Evolutionary conservation across 1,139 yeast species (phyloP).

Genomic region (Scheffersomyces illinoinensis): DNA sequence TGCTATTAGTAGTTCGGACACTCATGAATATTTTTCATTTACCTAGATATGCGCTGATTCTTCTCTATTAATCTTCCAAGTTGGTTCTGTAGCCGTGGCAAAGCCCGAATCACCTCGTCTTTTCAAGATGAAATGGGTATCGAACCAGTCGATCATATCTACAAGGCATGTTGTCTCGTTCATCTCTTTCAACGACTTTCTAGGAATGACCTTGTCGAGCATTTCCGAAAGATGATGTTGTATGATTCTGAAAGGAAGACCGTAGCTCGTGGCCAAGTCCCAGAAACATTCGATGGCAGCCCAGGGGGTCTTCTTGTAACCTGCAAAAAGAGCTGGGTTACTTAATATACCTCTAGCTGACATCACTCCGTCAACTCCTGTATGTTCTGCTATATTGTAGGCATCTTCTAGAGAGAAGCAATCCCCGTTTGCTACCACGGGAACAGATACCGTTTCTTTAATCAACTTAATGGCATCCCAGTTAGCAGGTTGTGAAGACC

Average conservation of each 20-base stretch:
- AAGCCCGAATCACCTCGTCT: constrained; percentile 70
- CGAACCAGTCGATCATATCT: constrained; percentile 83
- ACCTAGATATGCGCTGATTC: constrained; percentile 27
- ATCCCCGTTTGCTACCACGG: constrained; percentile 96
- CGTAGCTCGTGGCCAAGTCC: constrained; percentile 76
- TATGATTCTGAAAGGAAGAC: constrained; percentile 76
- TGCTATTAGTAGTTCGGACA: background rate
- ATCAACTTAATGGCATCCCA: constrained; percentile 76
- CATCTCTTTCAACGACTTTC: constrained; percentile 58
- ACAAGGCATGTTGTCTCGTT: constrained; percentile 59
- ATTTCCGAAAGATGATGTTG: constrained; percentile 91
- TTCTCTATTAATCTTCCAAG: constrained; percentile 44
- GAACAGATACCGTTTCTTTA: constrained; percentile 61
- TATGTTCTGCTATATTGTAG: constrained; percentile 53
- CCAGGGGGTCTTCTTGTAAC: constrained; percentile 80
- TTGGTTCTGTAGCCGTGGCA: constrained; percentile 59
- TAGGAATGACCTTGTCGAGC: constrained; percentile 64
- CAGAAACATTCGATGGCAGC: constrained; percentile 80
- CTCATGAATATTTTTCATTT: background rate
- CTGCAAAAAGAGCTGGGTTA: constrained; percentile 88
- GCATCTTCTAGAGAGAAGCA: constrained; percentile 73
- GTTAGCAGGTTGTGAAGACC: constrained; percentile 82
- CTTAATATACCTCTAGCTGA: constrained; percentile 85
- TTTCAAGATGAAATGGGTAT: constrained; percentile 60
- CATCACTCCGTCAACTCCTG: constrained; percentile 93